phyloP scores from a whole-genome alignment of 345 rosid species.

The Euphorbia pulcherrima region DNA sequence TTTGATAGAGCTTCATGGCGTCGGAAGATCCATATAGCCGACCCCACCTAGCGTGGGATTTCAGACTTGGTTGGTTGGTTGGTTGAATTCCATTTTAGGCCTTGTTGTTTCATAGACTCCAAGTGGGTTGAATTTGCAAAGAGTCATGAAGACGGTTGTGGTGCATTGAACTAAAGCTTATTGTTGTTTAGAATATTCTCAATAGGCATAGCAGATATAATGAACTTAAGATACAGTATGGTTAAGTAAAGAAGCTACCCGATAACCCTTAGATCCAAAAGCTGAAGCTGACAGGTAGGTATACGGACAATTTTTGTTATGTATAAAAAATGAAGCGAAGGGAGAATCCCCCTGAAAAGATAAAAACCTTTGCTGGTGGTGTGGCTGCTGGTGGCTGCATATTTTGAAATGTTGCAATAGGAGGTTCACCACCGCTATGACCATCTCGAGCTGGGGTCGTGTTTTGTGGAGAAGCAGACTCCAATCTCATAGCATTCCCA shows the following conservation, averaged over 20 bases:
- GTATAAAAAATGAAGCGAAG: constrained; percentile 1
- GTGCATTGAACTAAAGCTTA: background rate
- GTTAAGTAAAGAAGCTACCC: background rate
- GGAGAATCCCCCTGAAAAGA: background rate
- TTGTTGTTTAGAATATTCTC: background rate
- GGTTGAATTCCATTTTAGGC: background rate
- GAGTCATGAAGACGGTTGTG: background rate
- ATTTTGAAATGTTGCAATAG: constrained; percentile 32
- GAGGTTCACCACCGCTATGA: constrained; percentile 35
- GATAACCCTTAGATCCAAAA: background rate
- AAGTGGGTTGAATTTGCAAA: background rate
- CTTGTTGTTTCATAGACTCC: background rate
- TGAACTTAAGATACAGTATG: background rate
- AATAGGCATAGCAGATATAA: background rate
- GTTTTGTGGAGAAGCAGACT: constrained; percentile 51
- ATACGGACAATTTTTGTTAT: no score
- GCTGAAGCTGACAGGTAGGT: background rate
- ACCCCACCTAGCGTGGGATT: no score
- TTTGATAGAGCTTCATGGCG: background rate
- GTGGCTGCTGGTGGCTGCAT: constrained; percentile 37
- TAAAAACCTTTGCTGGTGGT: constrained; percentile 52
- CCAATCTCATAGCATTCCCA: constrained; percentile 47
- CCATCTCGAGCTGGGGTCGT: constrained; percentile 43
- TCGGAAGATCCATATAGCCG: no score
- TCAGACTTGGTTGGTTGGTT: no score